A percentile compares a stretch with the other conserved stretches of the same genome.
Evolutionary conservation across 2,329 filamentous ascomycete species (phyloP).

Genomic region (Aspergillus glaucus): DNA sequence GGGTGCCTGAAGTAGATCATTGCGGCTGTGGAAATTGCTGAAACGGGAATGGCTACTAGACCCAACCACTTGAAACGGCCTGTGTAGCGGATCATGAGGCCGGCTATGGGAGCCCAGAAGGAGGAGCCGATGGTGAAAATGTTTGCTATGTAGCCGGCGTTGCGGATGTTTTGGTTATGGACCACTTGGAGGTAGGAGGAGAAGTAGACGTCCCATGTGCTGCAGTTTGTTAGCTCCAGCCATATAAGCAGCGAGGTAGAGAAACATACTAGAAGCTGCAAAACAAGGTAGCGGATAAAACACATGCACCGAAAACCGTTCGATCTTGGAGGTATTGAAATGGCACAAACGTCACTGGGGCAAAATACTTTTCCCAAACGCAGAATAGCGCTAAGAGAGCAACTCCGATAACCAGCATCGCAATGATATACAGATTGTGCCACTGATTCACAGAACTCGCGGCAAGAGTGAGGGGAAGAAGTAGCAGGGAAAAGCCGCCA

Average conservation of each 20-base stretch:
- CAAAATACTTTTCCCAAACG: slow-evolving; percentile 47
- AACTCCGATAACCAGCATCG: slow-evolving; percentile 48
- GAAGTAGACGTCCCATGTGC: slow-evolving; percentile 27
- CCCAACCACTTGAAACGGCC: slow-evolving; percentile 47
- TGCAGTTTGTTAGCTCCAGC: background rate
- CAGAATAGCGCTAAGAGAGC: slow-evolving; percentile 47
- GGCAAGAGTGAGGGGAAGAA: slow-evolving; percentile 45
- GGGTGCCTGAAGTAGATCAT: slow-evolving; percentile 49
- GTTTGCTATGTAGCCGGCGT: slow-evolving; percentile 40
- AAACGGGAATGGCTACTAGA: slow-evolving; percentile 44
- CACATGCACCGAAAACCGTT: slow-evolving; percentile 22
- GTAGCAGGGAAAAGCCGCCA: slow-evolving; percentile 49
- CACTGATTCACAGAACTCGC: slow-evolving; percentile 30
- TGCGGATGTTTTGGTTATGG: slow-evolving; percentile 22
- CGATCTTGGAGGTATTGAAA: slow-evolving; percentile 36
- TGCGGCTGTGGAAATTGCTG: slow-evolving; percentile 43
- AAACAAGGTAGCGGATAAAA: slow-evolving; percentile 13
- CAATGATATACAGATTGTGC: slow-evolving; percentile 42
- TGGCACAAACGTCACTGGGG: slow-evolving; percentile 27
- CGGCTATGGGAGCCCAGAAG: slow-evolving; percentile 49
- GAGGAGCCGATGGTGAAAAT: slow-evolving; percentile 49
- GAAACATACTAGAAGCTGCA: background rate
- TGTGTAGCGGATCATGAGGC: slow-evolving; percentile 42
- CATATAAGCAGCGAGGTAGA: slow-evolving; percentile 10
- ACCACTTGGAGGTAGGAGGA: slow-evolving; percentile 34